Percentiles rank a stretch among this genome's conserved stretches.
Conservation (phyloP, 768 basidiomycete species). For the Piloderma croceum region DNA sequence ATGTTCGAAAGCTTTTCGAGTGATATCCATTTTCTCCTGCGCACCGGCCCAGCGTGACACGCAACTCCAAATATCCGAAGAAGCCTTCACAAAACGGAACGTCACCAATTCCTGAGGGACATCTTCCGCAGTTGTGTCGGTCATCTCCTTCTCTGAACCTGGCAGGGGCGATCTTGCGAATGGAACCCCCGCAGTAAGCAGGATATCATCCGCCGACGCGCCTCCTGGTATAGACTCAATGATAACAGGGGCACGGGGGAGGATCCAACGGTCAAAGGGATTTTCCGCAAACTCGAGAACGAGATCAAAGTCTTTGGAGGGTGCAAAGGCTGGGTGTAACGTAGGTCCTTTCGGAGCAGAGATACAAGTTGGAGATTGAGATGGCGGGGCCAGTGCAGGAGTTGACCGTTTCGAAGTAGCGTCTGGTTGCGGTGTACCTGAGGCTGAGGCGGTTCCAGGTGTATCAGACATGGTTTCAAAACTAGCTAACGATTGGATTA, state of each 20-base stretch:
- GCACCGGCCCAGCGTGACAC: slow-evolving; percentile 59
- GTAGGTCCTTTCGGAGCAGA: slow-evolving; percentile 6
- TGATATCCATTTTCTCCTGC: slow-evolving; percentile 46
- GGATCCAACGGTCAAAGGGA: slow-evolving; percentile 57
- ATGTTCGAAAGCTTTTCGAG: slow-evolving; percentile 37
- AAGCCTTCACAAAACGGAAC: slow-evolving; percentile 45
- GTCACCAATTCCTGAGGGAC: slow-evolving; percentile 32
- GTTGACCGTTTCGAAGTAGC: slow-evolving; percentile 10
- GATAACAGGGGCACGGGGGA: slow-evolving; percentile 55
- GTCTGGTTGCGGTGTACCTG: slow-evolving; percentile 3
- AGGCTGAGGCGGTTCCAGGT: slow-evolving; percentile 9
- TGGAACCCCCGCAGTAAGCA: slow-evolving; percentile 42
- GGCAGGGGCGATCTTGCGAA: slow-evolving; percentile 29
- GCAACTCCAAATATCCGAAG: slow-evolving; percentile 50
- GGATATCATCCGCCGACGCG: slow-evolving; percentile 25
- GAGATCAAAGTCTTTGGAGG: slow-evolving; percentile 48
- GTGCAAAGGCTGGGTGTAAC: slow-evolving; percentile 7
- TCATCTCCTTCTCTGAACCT: no score
- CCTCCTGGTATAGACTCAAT: slow-evolving; percentile 35
- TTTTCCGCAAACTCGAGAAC: slow-evolving; percentile 67
- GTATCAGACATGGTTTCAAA: slow-evolving; percentile 8
- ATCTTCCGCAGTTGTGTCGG: neutral
- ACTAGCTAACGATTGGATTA: slow-evolving; percentile 63
- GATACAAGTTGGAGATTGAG: slow-evolving; percentile 1
- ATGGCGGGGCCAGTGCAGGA: slow-evolving; percentile 10